Evolutionary conservation across 2,329 filamentous ascomycete genomes (phyloP).

Genomic region (Aspergillus thermomutatus): DNA sequence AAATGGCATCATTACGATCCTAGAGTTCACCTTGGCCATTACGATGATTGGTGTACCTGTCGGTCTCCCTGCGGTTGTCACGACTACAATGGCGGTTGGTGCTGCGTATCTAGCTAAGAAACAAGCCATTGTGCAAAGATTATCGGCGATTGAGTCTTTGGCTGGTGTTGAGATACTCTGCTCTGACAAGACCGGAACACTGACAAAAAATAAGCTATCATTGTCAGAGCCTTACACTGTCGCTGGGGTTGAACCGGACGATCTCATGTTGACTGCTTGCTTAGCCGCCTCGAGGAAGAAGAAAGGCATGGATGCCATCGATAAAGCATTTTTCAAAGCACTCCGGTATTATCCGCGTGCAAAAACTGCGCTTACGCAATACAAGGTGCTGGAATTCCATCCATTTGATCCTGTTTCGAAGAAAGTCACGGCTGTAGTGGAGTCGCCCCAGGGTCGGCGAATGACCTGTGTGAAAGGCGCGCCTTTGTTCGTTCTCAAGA

Average conservation of each 20-base stretch:
- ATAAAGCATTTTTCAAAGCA: slow-evolving; percentile 89
- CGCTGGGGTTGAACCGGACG: slow-evolving; percentile 75
- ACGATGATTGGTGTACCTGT: slow-evolving; percentile 91
- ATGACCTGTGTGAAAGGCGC: slow-evolving; percentile 91
- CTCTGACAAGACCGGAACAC: slow-evolving; percentile 89
- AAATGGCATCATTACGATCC: slow-evolving; percentile 72
- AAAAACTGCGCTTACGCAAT: slow-evolving; percentile 76
- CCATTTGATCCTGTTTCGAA: slow-evolving; percentile 93
- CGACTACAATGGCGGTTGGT: slow-evolving; percentile 92
- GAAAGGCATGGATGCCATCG: slow-evolving; percentile 92
- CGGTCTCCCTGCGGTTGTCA: slow-evolving; percentile 88
- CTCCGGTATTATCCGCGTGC: slow-evolving; percentile 78
- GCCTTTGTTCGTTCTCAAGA: slow-evolving; percentile 81
- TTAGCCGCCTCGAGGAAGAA: slow-evolving; percentile 88
- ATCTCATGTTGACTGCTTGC: slow-evolving; percentile 89
- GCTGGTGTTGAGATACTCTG: slow-evolving; percentile 92
- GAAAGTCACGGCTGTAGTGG: slow-evolving; percentile 81
- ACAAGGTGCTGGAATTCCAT: slow-evolving; percentile 79
- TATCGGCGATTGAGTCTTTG: slow-evolving; percentile 86
- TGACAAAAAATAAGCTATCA: slow-evolving; percentile 93
- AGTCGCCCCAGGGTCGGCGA: slow-evolving; percentile 77
- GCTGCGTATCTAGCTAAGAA: slow-evolving; percentile 88
- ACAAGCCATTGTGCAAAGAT: slow-evolving; percentile 89
- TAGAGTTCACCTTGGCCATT: slow-evolving; percentile 82
- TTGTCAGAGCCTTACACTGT: slow-evolving; percentile 82